These are phyloP conservation scores for Populus hybrid DNA, from an alignment of 441 rosid genomes.

Conservation along the genomic window DNA sequence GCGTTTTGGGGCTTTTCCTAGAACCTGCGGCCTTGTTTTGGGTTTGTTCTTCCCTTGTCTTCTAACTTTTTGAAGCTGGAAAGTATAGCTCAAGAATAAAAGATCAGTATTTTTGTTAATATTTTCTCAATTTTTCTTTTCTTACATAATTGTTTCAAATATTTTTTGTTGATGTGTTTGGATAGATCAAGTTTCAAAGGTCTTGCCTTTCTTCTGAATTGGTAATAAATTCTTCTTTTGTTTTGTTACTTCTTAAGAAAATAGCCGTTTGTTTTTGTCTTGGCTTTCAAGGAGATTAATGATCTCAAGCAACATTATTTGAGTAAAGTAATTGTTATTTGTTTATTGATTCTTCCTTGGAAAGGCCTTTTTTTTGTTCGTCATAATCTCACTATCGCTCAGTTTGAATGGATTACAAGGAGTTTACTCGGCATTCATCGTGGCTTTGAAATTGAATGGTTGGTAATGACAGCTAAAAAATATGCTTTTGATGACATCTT, in stretches of 20 bases:
- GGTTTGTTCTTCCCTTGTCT: neutral
- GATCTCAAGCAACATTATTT: neutral
- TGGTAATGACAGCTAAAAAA: neutral
- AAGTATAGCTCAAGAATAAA: neutral
- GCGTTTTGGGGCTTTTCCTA: neutral
- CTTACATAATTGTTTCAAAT: neutral
- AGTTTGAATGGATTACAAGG: neutral
- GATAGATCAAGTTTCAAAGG: neutral
- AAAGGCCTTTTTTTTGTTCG: neutral
- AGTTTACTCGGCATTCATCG: neutral
- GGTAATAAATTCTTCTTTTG: neutral
- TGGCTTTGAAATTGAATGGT: neutral
- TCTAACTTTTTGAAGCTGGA: neutral
- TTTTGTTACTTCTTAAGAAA: neutral
- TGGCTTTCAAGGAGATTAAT: neutral
- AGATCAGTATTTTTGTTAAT: neutral
- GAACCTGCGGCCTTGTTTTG: neutral
- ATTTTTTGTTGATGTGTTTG: slow-evolving; percentile 3
- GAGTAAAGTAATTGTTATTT: neutral
- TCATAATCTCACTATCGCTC: neutral
- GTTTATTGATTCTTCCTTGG: neutral
- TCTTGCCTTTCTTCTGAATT: neutral
- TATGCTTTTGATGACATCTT: neutral
- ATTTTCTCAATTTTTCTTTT: neutral
- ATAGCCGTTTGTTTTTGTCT: neutral